Percentiles rank a stretch among this genome's conserved stretches.
Evolutionary conservation across 2,329 filamentous ascomycete genomes (phyloP).

Genomic region (Periconia macrospinosa): DNA sequence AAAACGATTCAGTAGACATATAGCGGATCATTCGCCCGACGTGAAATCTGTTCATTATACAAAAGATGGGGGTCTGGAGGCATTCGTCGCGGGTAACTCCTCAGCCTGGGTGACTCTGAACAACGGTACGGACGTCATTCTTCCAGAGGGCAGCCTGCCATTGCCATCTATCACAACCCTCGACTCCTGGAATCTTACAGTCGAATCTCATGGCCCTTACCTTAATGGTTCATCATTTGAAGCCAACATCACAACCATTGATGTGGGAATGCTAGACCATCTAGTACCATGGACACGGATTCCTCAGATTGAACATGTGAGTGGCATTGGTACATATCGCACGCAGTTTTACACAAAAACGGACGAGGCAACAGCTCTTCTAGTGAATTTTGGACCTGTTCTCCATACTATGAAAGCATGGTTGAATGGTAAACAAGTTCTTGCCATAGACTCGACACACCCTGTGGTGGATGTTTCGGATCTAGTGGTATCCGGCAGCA

Average conservation of each 20-base stretch:
- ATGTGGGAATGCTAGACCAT: too few relatives aligned
- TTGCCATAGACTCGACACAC: conserved; percentile 33
- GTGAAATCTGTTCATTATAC: too few relatives aligned
- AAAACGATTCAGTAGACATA: too few relatives aligned
- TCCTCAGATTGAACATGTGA: too few relatives aligned
- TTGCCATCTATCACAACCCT: not conserved
- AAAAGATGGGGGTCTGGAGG: not conserved
- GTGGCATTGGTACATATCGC: too few relatives aligned
- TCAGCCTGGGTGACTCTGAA: not conserved
- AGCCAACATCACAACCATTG: conserved; percentile 7
- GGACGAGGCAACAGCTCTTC: conserved; percentile 1
- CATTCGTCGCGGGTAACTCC: not conserved
- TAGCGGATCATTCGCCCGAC: too few relatives aligned
- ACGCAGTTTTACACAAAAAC: too few relatives aligned
- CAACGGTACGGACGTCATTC: not conserved
- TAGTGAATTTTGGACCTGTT: conserved; percentile 27
- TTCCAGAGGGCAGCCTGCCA: not conserved
- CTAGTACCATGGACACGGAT: too few relatives aligned
- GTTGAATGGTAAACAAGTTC: conserved; percentile 31
- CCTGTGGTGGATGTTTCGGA: conserved; percentile 26
- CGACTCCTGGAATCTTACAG: not conserved
- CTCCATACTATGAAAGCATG: conserved; percentile 30
- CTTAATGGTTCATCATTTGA: conserved; percentile 7
- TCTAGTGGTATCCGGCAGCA: conserved; percentile 12
- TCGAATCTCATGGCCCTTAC: not conserved